These are phyloP conservation scores for Xylaria sp. DNA, from an alignment of 2,329 filamentous ascomycete genomes.

Conservation along the genomic window DNA sequence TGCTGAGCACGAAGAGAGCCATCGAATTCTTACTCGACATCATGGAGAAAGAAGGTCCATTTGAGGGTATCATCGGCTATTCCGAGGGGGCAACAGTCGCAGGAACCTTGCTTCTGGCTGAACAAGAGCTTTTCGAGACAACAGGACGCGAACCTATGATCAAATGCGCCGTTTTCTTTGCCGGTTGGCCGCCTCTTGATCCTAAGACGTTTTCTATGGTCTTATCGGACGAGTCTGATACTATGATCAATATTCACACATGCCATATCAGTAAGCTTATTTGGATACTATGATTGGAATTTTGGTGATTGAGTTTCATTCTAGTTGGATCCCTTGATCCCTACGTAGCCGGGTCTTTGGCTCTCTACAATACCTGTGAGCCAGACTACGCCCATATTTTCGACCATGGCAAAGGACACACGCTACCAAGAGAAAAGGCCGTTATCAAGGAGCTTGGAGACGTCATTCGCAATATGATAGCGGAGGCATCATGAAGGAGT, in stretches of 20 bases:
- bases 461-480: conserved; percentile 47
- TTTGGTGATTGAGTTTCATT: conserved; percentile 23
- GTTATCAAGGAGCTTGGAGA: conserved; percentile 55
- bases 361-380: conserved; percentile 67
- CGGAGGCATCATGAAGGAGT: conserved; percentile 26
- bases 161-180: conserved; percentile 58
- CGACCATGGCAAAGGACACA: conserved; percentile 70
- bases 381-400: conserved; percentile 65
- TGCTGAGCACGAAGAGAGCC: conserved; percentile 47
- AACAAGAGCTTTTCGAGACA: conserved; percentile 37
- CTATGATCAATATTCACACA: conserved; percentile 57
- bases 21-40: conserved; percentile 48
- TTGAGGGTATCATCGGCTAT: conserved; percentile 43
- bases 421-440: conserved; percentile 59
- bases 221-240: conserved; percentile 55
- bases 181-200: conserved; percentile 59
- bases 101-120: conserved; percentile 39
- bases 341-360: conserved; percentile 65
- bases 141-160: conserved; percentile 45
- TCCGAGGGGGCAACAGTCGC: conserved; percentile 43
- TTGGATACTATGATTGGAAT: not conserved
- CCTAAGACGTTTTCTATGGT: conserved; percentile 51
- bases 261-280: conserved; percentile 54
- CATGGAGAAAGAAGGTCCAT: conserved; percentile 42
- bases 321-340: conserved; percentile 62